Conservation (phyloP, 1,139 yeast genomes). For the Hanseniaspora uvarum region DNA sequence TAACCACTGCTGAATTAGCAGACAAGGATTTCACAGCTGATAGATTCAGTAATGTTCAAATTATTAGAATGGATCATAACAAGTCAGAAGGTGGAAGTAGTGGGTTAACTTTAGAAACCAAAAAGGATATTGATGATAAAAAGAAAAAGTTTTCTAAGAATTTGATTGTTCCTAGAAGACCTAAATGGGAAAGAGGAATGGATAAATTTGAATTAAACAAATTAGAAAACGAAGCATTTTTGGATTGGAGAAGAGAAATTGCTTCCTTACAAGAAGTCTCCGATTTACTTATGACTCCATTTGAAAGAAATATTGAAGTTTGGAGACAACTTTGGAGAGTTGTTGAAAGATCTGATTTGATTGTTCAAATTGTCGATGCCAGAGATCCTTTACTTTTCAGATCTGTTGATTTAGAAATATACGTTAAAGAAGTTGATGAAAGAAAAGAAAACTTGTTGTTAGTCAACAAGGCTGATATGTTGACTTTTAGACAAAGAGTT, state of each 20-base stretch:
- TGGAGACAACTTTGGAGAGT: conserved; percentile 99
- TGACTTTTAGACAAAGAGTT: conserved; percentile 64
- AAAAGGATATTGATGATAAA: conserved; percentile 47
- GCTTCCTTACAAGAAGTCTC: conserved; percentile 70
- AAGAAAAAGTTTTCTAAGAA: conserved; percentile 69
- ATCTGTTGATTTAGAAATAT: conserved; percentile 76
- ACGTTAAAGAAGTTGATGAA: conserved; percentile 64
- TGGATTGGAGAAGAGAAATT: conserved; percentile 85
- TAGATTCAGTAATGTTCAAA: conserved; percentile 68
- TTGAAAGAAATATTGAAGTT: conserved; percentile 92
- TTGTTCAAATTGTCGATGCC: conserved; percentile 97
- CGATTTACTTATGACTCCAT: conserved; percentile 85
- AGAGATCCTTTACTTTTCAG: conserved; percentile 86
- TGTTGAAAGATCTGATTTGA: conserved; percentile 83
- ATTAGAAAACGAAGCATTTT: conserved; percentile 79
- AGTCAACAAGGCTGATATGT: conserved; percentile 88
- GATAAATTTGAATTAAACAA: conserved; percentile 72
- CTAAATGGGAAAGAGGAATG: conserved; percentile 66
- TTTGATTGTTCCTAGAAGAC: conserved; percentile 91
- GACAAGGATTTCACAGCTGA: conserved; percentile 96
- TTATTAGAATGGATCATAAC: conserved; percentile 64
- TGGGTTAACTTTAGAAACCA: conserved; percentile 58
- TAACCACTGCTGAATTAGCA: conserved; percentile 88
- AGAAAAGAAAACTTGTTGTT: conserved; percentile 67
- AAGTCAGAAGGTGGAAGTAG: conserved; percentile 35